Evolutionary conservation across 2,329 filamentous ascomycete species (phyloP).

Genomic region (Neonectria punicea): DNA sequence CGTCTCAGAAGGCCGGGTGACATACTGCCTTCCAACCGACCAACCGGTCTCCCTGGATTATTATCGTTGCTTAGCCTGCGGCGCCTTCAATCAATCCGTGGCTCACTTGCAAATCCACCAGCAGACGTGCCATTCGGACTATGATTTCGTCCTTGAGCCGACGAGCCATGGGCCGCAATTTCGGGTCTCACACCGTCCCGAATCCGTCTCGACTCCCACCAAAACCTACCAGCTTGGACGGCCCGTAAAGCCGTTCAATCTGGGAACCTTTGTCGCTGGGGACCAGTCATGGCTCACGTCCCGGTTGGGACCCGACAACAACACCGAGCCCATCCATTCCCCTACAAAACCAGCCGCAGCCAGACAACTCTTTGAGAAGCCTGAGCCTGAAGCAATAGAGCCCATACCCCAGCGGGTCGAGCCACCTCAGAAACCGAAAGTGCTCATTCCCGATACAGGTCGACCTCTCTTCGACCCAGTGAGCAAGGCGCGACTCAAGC

Average conservation of each 20-base stretch:
- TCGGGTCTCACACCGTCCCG: constrained; percentile 49
- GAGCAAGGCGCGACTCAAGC: constrained; percentile 62
- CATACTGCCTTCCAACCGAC: constrained; percentile 57
- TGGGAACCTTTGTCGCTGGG: constrained; percentile 56
- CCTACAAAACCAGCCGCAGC: constrained; percentile 36
- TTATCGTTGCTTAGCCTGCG: constrained; percentile 64
- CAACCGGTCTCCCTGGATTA: constrained; percentile 58
- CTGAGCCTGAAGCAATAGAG: constrained; percentile 28
- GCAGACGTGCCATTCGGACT: constrained; percentile 56
- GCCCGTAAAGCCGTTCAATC: constrained; percentile 55
- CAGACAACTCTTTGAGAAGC: constrained; percentile 40
- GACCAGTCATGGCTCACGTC: constrained; percentile 59
- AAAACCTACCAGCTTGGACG: constrained; percentile 56
- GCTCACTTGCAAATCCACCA: constrained; percentile 61
- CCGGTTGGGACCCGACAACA: constrained; percentile 51
- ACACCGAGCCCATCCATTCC: constrained; percentile 41
- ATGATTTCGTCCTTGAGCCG: constrained; percentile 53
- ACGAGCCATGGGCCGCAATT: constrained; percentile 53
- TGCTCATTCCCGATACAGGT: constrained; percentile 60
- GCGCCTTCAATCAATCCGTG: constrained; percentile 58
- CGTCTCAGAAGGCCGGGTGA: constrained; percentile 55
- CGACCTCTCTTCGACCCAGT: constrained; percentile 67
- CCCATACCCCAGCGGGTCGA: constrained; percentile 11
- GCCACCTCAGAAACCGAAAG: constrained; percentile 39
- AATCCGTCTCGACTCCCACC: constrained; percentile 43